phyloP scores from a whole-genome alignment of 192 early-diverging fungal genomes.

The Coemansia reversa region DNA sequence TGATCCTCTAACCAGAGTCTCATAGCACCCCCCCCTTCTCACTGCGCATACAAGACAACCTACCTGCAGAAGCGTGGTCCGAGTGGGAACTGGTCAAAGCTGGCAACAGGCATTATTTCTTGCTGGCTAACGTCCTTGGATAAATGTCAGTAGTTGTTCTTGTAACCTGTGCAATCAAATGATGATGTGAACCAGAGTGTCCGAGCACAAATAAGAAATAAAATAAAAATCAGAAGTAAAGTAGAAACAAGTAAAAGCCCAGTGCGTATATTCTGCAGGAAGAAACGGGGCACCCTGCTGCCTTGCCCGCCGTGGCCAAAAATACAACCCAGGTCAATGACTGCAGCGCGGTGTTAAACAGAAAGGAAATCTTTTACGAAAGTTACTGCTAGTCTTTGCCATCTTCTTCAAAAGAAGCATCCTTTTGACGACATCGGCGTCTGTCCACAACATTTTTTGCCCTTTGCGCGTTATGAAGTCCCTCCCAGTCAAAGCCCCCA shows the following conservation, averaged over 20 bases:
- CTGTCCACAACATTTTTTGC: neutral
- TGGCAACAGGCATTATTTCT: slow-evolving; percentile 4
- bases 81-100: slow-evolving; percentile 40
- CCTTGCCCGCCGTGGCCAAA: neutral
- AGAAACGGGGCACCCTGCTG: neutral
- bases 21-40: neutral
- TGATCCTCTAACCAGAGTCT: neutral
- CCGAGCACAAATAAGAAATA: neutral
- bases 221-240: slow-evolving; percentile 1
- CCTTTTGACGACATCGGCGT: neutral
- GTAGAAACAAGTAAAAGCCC: neutral
- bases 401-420: neutral
- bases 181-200: neutral
- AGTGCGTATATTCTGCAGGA: neutral
- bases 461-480: neutral
- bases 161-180: neutral
- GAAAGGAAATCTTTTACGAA: neutral
- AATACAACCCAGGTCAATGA: neutral
- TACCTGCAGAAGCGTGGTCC: slow-evolving; percentile 51
- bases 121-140: neutral
- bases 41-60: neutral
- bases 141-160: neutral
- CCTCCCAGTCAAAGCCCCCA: neutral
- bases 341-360: neutral
- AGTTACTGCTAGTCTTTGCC: too few relatives aligned